Percentiles rank a stretch among this genome's conserved stretches.
These are phyloP conservation scores for Chrysoporthe austroafricana DNA, from an alignment of 2,329 filamentous ascomycete genomes.

Conservation along the genomic window DNA sequence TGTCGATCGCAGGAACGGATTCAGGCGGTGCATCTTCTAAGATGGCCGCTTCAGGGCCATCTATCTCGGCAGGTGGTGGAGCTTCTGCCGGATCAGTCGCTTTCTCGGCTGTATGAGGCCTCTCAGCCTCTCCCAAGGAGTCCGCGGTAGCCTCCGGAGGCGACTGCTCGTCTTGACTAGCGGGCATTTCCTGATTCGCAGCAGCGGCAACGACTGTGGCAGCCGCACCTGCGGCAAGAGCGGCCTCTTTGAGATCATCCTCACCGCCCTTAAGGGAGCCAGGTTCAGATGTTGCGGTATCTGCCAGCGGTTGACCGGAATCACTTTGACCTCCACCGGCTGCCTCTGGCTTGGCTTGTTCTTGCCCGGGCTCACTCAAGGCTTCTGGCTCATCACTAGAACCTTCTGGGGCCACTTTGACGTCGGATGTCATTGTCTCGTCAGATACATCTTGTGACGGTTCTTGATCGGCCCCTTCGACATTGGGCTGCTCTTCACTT, in stretches of 20 bases:
- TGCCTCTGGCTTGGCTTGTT: not conserved
- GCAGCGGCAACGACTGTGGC: slow-evolving; percentile 13
- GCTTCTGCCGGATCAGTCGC: slow-evolving; percentile 7
- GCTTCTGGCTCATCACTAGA: not conserved
- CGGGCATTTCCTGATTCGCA: slow-evolving; percentile 7
- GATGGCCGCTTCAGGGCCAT: slow-evolving; percentile 13
- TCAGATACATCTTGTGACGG: not conserved
- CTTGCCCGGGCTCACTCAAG: not conserved
- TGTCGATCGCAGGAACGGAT: slow-evolving; percentile 31
- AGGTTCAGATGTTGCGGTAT: not conserved
- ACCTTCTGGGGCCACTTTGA: not conserved
- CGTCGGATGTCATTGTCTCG: not conserved
- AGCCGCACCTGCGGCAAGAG: slow-evolving; percentile 1
- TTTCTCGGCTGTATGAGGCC: slow-evolving; percentile 12
- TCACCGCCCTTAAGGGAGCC: not conserved
- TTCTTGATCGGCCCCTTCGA: not conserved
- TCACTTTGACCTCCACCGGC: not conserved
- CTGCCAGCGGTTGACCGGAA: not conserved
- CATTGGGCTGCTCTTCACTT: not conserved
- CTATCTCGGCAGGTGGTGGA: slow-evolving; percentile 6
- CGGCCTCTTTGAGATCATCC: not conserved
- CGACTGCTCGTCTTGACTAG: not conserved
- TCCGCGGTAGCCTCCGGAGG: not conserved
- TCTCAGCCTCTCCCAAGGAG: slow-evolving; percentile 1
- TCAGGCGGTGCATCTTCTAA: slow-evolving; percentile 30